Evolutionary conservation across 1,139 yeast species (phyloP).

Genomic region (Geotrichum fermentans): DNA sequence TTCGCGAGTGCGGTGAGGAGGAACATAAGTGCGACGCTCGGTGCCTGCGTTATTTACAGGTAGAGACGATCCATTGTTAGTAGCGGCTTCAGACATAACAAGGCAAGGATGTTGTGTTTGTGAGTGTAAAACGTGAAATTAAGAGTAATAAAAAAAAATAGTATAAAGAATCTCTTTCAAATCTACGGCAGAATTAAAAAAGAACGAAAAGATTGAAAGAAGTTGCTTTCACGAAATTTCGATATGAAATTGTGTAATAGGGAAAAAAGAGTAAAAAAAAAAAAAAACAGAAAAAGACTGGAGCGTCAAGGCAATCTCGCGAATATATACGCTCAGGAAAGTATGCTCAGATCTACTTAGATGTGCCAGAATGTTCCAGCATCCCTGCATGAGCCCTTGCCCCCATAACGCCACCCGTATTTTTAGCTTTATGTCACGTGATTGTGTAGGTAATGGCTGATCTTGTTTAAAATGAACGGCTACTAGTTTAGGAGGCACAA

Average conservation of each 20-base stretch:
- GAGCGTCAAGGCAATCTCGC: not conserved
- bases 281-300: not conserved
- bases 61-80: constrained; percentile 9
- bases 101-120: not conserved
- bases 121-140: not conserved
- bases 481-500: too few relatives aligned
- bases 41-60: constrained; percentile 8
- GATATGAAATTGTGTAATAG: not conserved
- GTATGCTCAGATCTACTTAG: not conserved
- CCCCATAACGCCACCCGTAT: too few relatives aligned
- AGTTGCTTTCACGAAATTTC: constrained; percentile 5
- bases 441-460: too few relatives aligned
- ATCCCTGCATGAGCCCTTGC: too few relatives aligned
- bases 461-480: too few relatives aligned
- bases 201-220: too few relatives aligned
- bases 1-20: constrained; percentile 18
- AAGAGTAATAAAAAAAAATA: not conserved
- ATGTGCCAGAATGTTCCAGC: not conserved
- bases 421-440: too few relatives aligned
- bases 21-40: constrained; percentile 18
- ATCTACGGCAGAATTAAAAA: not conserved
- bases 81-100: constrained; percentile 17
- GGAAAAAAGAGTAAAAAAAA: not conserved
- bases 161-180: not conserved
- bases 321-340: not conserved